These are phyloP conservation scores for Acaromyces ingoldii DNA, from an alignment of 1,284 basidiomycete species.

Conservation along the genomic window DNA sequence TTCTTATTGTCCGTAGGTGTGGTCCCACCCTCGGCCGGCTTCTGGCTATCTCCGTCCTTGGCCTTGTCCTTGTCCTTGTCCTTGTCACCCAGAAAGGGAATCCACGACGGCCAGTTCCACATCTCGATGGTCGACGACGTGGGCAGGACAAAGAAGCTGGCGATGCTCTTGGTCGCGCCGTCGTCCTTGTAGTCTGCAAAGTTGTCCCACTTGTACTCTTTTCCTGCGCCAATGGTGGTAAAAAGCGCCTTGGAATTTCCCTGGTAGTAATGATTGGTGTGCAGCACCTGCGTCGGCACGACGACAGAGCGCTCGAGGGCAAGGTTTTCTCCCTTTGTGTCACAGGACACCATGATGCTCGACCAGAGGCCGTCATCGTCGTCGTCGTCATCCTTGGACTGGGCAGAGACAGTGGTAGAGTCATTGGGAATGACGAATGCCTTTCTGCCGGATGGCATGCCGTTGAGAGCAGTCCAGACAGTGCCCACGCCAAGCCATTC, in stretches of 20 bases:
- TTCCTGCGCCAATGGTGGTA: conserved; percentile 27
- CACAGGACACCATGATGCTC: conserved; percentile 25
- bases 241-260: conserved; percentile 27
- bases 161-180: conserved; percentile 3
- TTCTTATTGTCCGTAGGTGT: conserved; percentile 7
- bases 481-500: conserved; percentile 33
- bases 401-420: neutral
- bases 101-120: conserved; percentile 39
- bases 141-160: conserved; percentile 14
- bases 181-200: conserved; percentile 22
- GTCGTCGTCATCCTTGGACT: conserved; percentile 4
- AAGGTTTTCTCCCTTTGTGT: conserved; percentile 26
- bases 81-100: conserved; percentile 26
- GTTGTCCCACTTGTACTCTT: conserved; percentile 32
- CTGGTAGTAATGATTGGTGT: conserved; percentile 27
- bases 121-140: conserved; percentile 4
- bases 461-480: conserved; percentile 32
- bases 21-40: neutral
- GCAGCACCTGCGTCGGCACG: conserved; percentile 28
- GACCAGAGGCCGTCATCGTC: conserved; percentile 42
- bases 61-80: conserved; percentile 3
- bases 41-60: neutral
- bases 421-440: conserved; percentile 20
- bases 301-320: conserved; percentile 26
- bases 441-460: conserved; percentile 23